phyloP scores from a whole-genome alignment of 352 stramenopile species.

The Phytophthora constricta region DNA sequence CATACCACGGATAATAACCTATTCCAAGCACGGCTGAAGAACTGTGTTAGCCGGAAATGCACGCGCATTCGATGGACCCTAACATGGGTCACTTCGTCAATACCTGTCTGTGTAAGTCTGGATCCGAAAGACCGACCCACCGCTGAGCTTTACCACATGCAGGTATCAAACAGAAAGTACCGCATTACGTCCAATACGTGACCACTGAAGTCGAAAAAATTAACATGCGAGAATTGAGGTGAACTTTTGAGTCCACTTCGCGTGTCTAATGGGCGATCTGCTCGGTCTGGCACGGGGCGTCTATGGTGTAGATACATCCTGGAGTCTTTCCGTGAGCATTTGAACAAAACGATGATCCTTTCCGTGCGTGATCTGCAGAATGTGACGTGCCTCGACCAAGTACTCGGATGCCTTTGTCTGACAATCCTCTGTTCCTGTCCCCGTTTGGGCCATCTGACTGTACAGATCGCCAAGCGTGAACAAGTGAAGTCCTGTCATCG shows the following conservation, averaged over 20 bases:
- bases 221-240: no score
- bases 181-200: no score
- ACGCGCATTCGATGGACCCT: no score
- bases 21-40: no score
- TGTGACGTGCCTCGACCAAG: slow-evolving; percentile 43
- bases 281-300: background rate
- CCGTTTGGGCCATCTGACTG: slow-evolving; percentile 19
- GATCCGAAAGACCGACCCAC: no score
- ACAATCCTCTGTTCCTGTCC: slow-evolving; percentile 10
- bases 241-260: background rate
- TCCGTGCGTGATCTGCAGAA: slow-evolving; percentile 67
- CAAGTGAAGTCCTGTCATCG: slow-evolving; percentile 65
- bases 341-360: slow-evolving; percentile 50
- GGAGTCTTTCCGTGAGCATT: slow-evolving; percentile 44
- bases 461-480: slow-evolving; percentile 74
- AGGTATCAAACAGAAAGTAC: no score
- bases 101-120: no score
- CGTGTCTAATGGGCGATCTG: background rate
- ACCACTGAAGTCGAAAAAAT: no score
- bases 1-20: no score
- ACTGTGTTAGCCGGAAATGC: no score
- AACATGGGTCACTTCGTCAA: no score
- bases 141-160: no score
- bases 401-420: slow-evolving; percentile 32
- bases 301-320: slow-evolving; percentile 16